Conservation (phyloP, 2,329 filamentous ascomycete genomes). For the Penicillium rolfsii region DNA sequence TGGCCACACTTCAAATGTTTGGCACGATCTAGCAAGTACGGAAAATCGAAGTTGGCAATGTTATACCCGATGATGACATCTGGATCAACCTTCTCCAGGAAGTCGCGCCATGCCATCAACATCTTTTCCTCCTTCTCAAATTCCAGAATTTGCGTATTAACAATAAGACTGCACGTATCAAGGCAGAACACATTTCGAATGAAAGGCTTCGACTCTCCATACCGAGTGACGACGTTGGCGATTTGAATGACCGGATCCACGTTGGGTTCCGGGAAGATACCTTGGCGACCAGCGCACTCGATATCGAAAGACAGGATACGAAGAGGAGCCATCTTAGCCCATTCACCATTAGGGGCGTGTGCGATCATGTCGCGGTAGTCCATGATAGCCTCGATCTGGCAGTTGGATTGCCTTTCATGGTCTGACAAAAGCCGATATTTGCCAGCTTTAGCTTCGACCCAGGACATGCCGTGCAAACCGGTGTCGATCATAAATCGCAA, state of each 20-base stretch:
- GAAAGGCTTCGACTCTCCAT: slow-evolving; percentile 94
- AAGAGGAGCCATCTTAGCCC: slow-evolving; percentile 96
- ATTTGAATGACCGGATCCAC: slow-evolving; percentile 97
- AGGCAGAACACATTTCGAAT: slow-evolving; percentile 95
- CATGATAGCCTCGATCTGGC: slow-evolving; percentile 90
- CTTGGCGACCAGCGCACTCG: slow-evolving; percentile 95
- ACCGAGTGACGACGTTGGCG: slow-evolving; percentile 90
- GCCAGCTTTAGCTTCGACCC: slow-evolving; percentile 81
- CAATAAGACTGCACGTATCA: slow-evolving; percentile 88
- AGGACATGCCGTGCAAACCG: slow-evolving; percentile 92
- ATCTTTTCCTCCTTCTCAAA: slow-evolving; percentile 82
- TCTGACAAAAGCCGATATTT: slow-evolving; percentile 72
- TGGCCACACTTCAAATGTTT: slow-evolving; percentile 75
- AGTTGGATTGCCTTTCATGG: slow-evolving; percentile 78
- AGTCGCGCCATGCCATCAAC: slow-evolving; percentile 90
- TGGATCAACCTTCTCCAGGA: slow-evolving; percentile 85
- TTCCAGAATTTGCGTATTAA: slow-evolving; percentile 89
- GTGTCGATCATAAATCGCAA: slow-evolving; percentile 98
- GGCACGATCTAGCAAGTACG: slow-evolving; percentile 87
- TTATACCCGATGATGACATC: slow-evolving; percentile 99
- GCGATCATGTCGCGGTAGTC: slow-evolving; percentile 82
- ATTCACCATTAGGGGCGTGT: slow-evolving; percentile 87
- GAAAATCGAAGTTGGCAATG: slow-evolving; percentile 97
- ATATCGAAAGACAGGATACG: slow-evolving; percentile 97
- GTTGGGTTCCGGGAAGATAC: slow-evolving; percentile 92